Conservation (phyloP, 139 green algal species). For the Zygnema cylindricum region DNA sequence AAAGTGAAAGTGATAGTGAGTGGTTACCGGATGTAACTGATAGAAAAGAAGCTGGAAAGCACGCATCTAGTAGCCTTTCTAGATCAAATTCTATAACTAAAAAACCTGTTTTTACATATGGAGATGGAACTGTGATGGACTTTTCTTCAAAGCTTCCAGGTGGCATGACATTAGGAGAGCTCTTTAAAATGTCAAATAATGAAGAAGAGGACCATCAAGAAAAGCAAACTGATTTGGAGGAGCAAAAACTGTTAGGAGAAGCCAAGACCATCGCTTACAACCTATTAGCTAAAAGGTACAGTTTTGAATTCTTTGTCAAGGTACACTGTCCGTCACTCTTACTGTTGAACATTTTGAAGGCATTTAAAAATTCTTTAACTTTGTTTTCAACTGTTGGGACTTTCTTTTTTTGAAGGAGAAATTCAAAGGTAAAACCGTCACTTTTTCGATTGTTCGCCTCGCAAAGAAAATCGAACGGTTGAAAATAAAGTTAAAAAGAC, state of each 20-base stretch:
- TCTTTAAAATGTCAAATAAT: not conserved
- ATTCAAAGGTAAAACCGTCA: too few relatives aligned
- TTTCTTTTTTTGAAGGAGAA: not conserved
- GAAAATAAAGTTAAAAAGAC: too few relatives aligned
- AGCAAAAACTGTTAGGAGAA: not conserved
- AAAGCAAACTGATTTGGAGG: not conserved
- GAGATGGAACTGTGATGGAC: not conserved
- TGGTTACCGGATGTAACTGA: not conserved
- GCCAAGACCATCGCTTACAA: not conserved
- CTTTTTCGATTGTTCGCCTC: too few relatives aligned
- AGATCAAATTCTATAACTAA: not conserved
- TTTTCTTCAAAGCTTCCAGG: not conserved
- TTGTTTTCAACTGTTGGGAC: too few relatives aligned
- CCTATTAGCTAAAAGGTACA: not conserved
- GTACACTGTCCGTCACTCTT: too few relatives aligned
- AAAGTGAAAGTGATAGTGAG: too few relatives aligned
- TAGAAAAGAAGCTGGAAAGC: not conserved
- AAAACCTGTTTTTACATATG: not conserved
- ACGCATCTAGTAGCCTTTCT: not conserved
- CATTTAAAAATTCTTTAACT: too few relatives aligned
- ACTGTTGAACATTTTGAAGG: too few relatives aligned
- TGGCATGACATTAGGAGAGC: not conserved
- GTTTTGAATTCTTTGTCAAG: not conserved
- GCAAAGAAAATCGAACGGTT: too few relatives aligned
- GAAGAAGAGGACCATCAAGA: not conserved